These are phyloP conservation scores for Fusarium sp. DNA, from an alignment of 2,329 filamentous ascomycete species.

Conservation along the genomic window DNA sequence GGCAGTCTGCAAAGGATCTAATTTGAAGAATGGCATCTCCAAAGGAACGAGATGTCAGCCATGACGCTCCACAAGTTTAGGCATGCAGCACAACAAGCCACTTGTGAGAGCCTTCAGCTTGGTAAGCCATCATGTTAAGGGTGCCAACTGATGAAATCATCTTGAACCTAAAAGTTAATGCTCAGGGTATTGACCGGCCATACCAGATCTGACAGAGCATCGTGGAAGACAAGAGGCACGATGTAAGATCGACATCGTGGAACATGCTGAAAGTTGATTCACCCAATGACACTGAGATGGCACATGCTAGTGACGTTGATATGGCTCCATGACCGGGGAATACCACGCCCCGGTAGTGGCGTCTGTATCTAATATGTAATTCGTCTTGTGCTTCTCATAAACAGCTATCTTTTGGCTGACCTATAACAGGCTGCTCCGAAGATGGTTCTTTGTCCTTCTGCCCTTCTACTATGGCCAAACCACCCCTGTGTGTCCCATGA, in stretches of 20 bases:
- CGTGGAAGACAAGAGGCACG: neutral
- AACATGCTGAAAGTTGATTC: neutral
- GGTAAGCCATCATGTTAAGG: neutral
- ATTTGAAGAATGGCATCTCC: neutral
- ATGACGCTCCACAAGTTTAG: neutral
- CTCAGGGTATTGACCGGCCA: conserved; percentile 1
- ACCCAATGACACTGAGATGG: neutral
- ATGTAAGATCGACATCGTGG: neutral
- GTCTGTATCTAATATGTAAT: neutral
- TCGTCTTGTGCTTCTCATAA: neutral
- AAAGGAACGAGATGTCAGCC: conserved; percentile 8
- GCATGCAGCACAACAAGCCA: neutral
- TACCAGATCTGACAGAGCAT: neutral
- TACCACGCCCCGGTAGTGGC: neutral
- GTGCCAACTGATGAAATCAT: conserved; percentile 22
- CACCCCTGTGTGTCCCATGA: neutral
- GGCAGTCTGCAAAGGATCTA: neutral
- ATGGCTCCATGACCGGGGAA: conserved; percentile 8
- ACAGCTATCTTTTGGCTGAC: neutral
- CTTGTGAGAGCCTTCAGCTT: neutral
- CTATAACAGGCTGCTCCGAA: conserved; percentile 9
- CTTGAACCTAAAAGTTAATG: conserved; percentile 8
- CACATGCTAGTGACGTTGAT: conserved; percentile 21
- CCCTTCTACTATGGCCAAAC: neutral
- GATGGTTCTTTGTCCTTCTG: neutral